Base-by-base conservation (phyloP, 2,329 filamentous ascomycete genomes). In the Trichoderma semiorbis region DNA sequence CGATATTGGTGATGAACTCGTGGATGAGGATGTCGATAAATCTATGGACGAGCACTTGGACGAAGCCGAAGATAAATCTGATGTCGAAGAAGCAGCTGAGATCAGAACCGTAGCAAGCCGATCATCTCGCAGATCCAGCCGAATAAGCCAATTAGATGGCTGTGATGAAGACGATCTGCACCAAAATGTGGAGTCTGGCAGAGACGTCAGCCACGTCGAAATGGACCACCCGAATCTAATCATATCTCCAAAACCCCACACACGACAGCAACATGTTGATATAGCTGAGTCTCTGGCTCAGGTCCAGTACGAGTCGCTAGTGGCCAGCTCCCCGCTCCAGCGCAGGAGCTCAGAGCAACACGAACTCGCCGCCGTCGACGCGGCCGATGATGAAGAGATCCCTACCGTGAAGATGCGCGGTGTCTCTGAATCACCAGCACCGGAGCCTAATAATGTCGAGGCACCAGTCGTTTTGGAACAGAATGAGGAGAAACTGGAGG, bases 101-200 rank as follows among this genome's bases (percentile, higher is more conserved):
- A 30, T 68, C 50, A 28, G 36, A n/a, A 57, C 47, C 16, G 50
- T 43, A n/a, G 32, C 34, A 8, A 64, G 39, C 32, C 30, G 24
- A 28, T 57, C 71, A 18, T 70, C 67, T 7, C 36, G 64, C n/a
- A 58, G 60, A 55, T 58, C 71, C 18, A 70, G 67, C 16, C 21
- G 43, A 24, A 50, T 65, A 36, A 72, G 66, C 36, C 71, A 72
- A 30, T 28, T 70, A 1, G 71, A 72, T 12, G 60, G 66, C 11
- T 64, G 34, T 32, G 61, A 63, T 5, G 60, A 72, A 12, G 14
- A 57, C 47, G 26, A 12, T 30, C 24, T 28, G 6, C 10, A 30
- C 32, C 64, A 57, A 55, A 47, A 62, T 2, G 57, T 28, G 11
- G 66, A 69, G n/a, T 21, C 6, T 21, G n/a, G 47, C 10, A 34